phyloP scores from a whole-genome alignment of 805 yeast genomes.

The Millerozyma acaciae region DNA sequence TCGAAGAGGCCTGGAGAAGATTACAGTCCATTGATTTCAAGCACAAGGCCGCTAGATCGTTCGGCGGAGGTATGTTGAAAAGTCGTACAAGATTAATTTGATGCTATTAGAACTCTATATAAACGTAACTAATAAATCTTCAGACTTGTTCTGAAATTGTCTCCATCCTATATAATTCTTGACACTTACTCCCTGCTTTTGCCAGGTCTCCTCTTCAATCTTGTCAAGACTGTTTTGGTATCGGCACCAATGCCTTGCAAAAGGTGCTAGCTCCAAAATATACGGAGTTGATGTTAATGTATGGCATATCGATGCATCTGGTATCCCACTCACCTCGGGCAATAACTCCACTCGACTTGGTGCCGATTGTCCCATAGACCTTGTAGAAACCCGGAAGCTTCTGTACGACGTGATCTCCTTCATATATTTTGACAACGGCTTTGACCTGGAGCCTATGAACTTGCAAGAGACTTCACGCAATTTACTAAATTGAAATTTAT shows the following conservation, averaged over 20 bases:
- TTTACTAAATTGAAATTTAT: slow-evolving; percentile 8
- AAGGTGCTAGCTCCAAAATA: slow-evolving; percentile 29
- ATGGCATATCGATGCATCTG: slow-evolving; percentile 31
- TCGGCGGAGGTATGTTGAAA: slow-evolving; percentile 63
- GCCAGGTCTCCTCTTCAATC: slow-evolving; percentile 15
- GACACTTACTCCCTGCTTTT: slow-evolving; percentile 15
- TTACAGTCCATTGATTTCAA: slow-evolving; percentile 56
- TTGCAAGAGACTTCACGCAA: slow-evolving; percentile 10
- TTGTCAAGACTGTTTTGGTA: slow-evolving; percentile 26
- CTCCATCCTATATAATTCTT: slow-evolving; percentile 32
- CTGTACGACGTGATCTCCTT: slow-evolving; percentile 22
- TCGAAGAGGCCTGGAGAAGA: slow-evolving; percentile 85
- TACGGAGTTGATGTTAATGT: slow-evolving; percentile 23
- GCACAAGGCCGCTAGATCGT: slow-evolving; percentile 64
- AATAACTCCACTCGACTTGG: slow-evolving; percentile 8
- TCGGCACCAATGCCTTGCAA: slow-evolving; percentile 28
- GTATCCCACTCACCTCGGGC: slow-evolving; percentile 20
- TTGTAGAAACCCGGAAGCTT: slow-evolving; percentile 12
- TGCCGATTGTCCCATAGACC: slow-evolving; percentile 6
- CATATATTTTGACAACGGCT: slow-evolving; percentile 26
- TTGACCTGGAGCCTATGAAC: slow-evolving; percentile 34
- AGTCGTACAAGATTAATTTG: slow-evolving; percentile 50
- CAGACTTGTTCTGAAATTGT: slow-evolving; percentile 24
- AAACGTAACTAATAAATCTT: slow-evolving; percentile 10
- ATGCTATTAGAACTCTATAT: slow-evolving; percentile 5